Conservation (phyloP, 495 filamentous ascomycete species). For the Hyaloscypha finlandica region DNA sequence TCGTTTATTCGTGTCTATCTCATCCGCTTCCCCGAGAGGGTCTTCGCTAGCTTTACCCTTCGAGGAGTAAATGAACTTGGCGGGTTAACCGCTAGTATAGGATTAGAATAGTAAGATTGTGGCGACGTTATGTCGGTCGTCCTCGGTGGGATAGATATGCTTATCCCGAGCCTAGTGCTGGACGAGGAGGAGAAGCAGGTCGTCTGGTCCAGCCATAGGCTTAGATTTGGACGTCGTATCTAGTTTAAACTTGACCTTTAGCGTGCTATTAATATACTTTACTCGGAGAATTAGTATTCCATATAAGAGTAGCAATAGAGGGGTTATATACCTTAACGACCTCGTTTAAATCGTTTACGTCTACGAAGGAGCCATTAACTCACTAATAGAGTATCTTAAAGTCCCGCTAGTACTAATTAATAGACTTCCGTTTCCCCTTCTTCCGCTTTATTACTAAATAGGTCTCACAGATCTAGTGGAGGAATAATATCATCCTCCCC, state of each 20-base stretch:
- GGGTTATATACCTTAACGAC: slow-evolving; percentile 38
- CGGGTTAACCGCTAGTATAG: slow-evolving; percentile 24
- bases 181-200: slow-evolving; percentile 23
- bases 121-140: slow-evolving; percentile 23
- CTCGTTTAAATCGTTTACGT: slow-evolving; percentile 32
- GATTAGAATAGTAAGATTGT: slow-evolving; percentile 26
- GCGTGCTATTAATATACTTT: slow-evolving; percentile 22
- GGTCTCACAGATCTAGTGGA: neutral
- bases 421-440: slow-evolving; percentile 9
- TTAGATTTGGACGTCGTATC: slow-evolving; percentile 22
- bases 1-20: neutral
- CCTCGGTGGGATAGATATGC: slow-evolving; percentile 26
- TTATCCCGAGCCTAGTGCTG: slow-evolving; percentile 26
- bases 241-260: slow-evolving; percentile 22
- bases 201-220: slow-evolving; percentile 24
- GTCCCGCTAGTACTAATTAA: slow-evolving; percentile 4
- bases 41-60: slow-evolving; percentile 22
- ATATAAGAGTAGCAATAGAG: neutral
- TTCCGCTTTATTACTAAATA: slow-evolving; percentile 15
- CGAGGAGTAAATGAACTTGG: slow-evolving; percentile 22
- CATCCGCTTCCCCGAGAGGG: slow-evolving; percentile 12
- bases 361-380: slow-evolving; percentile 28
- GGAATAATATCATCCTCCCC: too few species aligned
- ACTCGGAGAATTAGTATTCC: slow-evolving; percentile 5
- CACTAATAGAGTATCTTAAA: slow-evolving; percentile 25